Conservation (phyloP, 1,139 yeast genomes). For the Taphrina sp. region DNA sequence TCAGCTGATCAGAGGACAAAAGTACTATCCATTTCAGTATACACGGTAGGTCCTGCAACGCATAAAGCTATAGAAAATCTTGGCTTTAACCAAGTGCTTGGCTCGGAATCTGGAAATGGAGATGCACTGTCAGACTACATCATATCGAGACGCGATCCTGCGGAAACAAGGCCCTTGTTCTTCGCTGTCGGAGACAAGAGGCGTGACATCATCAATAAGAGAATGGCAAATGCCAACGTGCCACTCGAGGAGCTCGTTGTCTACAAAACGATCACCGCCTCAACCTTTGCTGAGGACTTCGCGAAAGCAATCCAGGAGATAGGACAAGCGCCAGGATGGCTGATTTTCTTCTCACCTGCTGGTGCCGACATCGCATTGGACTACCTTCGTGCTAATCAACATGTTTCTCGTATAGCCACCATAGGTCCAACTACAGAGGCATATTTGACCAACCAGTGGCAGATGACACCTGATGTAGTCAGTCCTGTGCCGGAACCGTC, state of each 20-base stretch:
- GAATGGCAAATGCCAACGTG: conserved; percentile 43
- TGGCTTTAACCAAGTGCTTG: conserved; percentile 68
- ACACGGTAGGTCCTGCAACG: conserved; percentile 94
- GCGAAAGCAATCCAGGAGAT: background rate
- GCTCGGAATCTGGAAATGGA: conserved; percentile 78
- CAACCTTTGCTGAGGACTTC: conserved; percentile 30
- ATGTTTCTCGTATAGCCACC: conserved; percentile 59
- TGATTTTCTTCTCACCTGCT: conserved; percentile 88
- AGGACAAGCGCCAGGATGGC: conserved; percentile 50
- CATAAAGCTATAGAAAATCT: conserved; percentile 55
- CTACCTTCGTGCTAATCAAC: conserved; percentile 41
- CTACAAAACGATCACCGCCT: conserved; percentile 1
- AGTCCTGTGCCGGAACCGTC: conserved; percentile 45
- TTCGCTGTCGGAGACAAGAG: conserved; percentile 86
- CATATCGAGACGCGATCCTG: conserved; percentile 41
- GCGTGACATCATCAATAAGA: conserved; percentile 74
- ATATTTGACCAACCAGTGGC: conserved; percentile 54
- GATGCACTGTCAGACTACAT: conserved; percentile 64
- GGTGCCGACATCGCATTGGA: conserved; percentile 65
- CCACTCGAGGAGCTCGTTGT: conserved; percentile 36
- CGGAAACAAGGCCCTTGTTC: conserved; percentile 44
- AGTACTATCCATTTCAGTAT: conserved; percentile 56
- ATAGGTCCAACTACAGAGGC: conserved; percentile 92
- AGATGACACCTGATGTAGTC: conserved; percentile 58
- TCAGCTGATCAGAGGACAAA: conserved; percentile 33